A percentile compares a stretch with the other conserved stretches of the same genome.
Conservation (phyloP, 257 asterid genomes). For the Scutellaria baicalensis region DNA sequence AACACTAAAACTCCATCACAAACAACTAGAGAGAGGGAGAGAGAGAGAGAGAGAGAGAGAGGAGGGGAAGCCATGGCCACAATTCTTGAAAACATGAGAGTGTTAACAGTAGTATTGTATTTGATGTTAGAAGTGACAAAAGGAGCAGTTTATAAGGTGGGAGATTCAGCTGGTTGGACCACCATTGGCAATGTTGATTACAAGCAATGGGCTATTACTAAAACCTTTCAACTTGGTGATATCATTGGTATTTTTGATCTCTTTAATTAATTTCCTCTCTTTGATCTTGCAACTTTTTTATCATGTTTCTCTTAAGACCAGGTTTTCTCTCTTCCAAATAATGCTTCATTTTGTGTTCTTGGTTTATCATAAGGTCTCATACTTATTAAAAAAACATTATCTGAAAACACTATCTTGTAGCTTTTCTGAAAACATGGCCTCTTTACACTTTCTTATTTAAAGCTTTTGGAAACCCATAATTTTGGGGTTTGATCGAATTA, state of each 20-base stretch:
- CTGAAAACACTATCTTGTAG: neutral
- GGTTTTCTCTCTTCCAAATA: no score
- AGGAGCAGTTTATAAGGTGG: conserved; percentile 61
- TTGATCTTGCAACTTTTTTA: neutral
- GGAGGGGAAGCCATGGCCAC: conserved; percentile 13
- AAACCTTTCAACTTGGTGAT: conserved; percentile 60
- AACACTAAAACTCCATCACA: neutral
- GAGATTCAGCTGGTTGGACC: conserved; percentile 90
- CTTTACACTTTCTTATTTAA: neutral
- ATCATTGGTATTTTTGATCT: conserved; percentile 31
- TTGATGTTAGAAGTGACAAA: conserved; percentile 15
- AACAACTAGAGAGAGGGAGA: neutral
- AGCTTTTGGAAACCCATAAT: no score
- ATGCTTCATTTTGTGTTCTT: neutral
- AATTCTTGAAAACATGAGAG: conserved; percentile 11
- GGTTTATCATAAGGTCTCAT: no score
- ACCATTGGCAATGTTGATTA: conserved; percentile 73
- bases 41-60: neutral
- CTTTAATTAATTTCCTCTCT: neutral
- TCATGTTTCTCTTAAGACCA: neutral
- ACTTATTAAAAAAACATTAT: no score
- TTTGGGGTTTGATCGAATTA: no score
- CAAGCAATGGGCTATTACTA: conserved; percentile 55
- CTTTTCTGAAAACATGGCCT: neutral
- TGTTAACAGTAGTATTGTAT: neutral